Evolutionary conservation across 2,329 filamentous ascomycete genomes (phyloP), one percentile per base, ranked within the genome.

Genomic region (Lachnellula occidentalis): DNA sequence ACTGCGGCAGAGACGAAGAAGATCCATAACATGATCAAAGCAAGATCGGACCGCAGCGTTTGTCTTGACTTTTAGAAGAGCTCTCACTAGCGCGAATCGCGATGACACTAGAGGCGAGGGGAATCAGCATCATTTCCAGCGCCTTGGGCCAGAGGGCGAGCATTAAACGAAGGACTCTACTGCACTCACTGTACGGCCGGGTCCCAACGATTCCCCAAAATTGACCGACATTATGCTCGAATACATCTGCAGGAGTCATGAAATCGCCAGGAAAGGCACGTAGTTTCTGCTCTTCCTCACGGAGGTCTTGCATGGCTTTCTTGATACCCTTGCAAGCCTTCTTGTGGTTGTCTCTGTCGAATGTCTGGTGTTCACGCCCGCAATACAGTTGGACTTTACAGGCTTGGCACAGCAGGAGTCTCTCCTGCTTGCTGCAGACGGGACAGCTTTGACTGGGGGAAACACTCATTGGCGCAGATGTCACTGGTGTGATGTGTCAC

Each of bases 371-470:
- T 1, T 74, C 70, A 14, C 63, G 62, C 48, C 70, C 63, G 65
- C 78, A 80, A 66, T 80, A 80, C 39, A 65, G 64, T 50, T 73
- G 67, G 1, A 69, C 71, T 42, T 67, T 70, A 65, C 77, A 81
- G 5, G 64, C 70, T 4, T 65, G 56, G 58, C 77, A 80, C 50
- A 64, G 69, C 4, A 65, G 62, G 31, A 75, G 69, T 2, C 66
- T 63, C 5, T 67, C 59, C 21, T 55, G 59, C 34, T 53, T 61
- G 45, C 54, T 49, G 56, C 65, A 70, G 15, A 64, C 34, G 7
- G 61, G 56, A 54, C 67, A 70, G 45, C 62, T 56, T 8, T 42
- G 21, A 15, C 51, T 42, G 37, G 41, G 48, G 34, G 55, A 14
- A 22, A 51, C 24, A 14, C 42, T 48, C 53, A 55, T 55, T 15